Evolutionary conservation across 306 rosid species (phyloP).

Genomic region (Corylus americana): DNA sequence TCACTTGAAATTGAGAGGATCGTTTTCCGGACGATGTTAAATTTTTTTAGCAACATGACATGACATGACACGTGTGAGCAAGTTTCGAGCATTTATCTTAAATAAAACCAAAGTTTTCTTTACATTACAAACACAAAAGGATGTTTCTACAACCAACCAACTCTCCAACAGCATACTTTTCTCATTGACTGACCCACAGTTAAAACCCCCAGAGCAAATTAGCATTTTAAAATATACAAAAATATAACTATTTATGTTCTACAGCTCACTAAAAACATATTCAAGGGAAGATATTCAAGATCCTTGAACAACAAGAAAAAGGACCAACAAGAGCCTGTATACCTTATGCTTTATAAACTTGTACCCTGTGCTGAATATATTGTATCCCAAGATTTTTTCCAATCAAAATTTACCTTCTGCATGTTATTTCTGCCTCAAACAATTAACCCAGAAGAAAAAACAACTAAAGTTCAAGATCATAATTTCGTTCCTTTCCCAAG

Average conservation of each 20-base stretch:
- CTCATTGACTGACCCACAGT: background rate
- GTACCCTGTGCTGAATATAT: background rate
- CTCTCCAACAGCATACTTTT: background rate
- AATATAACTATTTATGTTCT: background rate
- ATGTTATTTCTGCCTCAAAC: background rate
- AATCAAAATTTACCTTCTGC: background rate
- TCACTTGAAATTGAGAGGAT: too few species aligned
- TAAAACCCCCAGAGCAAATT: background rate
- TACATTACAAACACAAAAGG: background rate
- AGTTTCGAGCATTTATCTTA: too few species aligned
- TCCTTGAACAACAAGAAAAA: background rate
- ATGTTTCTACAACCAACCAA: background rate
- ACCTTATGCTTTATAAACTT: background rate
- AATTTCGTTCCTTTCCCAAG: background rate
- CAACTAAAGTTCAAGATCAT: background rate
- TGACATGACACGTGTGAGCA: too few species aligned
- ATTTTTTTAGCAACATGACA: too few species aligned
- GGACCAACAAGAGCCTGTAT: background rate
- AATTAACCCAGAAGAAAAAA: background rate
- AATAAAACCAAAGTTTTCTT: background rate
- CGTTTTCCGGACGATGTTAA: too few species aligned
- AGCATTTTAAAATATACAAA: too few species aligned
- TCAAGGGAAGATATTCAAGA: background rate
- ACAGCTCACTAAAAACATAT: background rate
- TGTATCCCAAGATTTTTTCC: background rate